Percentiles rank a stretch among this genome's conserved stretches.
Conservation (phyloP, 176 grass and related monocot species). For the Thinopyrum elongatum region DNA sequence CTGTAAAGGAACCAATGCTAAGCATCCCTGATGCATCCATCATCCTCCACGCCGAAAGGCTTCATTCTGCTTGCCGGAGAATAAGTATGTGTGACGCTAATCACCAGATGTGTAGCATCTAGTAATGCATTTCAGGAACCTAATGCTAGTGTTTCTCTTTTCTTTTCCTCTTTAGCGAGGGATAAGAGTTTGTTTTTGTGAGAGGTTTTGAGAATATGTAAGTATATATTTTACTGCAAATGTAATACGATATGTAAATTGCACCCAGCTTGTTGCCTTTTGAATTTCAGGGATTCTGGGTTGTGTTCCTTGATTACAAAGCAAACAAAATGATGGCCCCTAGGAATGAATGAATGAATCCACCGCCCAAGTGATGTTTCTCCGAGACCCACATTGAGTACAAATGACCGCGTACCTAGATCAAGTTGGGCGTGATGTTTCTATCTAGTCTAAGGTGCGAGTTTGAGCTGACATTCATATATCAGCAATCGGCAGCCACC, state of each 20-base stretch:
- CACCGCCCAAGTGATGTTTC: not conserved
- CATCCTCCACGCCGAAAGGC: not conserved
- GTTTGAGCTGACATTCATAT: not conserved
- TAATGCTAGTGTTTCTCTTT: not conserved
- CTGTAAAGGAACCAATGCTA: not conserved
- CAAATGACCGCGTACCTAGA: not conserved
- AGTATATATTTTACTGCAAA: too few species aligned
- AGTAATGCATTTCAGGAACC: constrained; percentile 21
- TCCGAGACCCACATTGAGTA: not conserved
- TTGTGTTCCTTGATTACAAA: not conserved
- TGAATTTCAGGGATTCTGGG: not conserved
- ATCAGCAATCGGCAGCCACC: not conserved
- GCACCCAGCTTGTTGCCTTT: not conserved
- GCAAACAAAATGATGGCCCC: not conserved
- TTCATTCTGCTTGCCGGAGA: constrained; percentile 18
- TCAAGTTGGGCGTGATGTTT: not conserved
- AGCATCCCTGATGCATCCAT: not conserved
- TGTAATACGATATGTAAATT: too few species aligned
- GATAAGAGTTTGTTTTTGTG: not conserved
- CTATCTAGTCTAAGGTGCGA: not conserved
- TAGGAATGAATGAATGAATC: not conserved
- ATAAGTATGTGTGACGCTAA: not conserved
- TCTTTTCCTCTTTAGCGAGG: too few species aligned
- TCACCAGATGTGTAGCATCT: not conserved
- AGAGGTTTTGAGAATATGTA: not conserved